Base-by-base conservation (phyloP, 495 filamentous ascomycete genomes). In the Xylaria longipes region DNA sequence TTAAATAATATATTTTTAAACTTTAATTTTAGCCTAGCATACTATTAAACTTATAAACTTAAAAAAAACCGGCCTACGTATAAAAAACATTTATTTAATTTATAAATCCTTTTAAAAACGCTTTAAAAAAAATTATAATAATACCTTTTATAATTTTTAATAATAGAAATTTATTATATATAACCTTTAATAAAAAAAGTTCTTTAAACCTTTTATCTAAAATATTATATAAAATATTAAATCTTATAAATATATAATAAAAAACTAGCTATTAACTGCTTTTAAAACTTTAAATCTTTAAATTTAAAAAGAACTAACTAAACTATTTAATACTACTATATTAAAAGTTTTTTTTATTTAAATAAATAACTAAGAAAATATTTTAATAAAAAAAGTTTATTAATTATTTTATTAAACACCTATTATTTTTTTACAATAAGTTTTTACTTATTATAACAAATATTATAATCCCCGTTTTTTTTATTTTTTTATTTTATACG, bases 361-460 rank as follows among this genome's bases (percentile, higher is more conserved):
- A 39, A 6, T 62, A 9, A 62, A 62, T 62, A 62, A 37, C 14
- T 20, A 62, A 39, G 39, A 62, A 62, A 62, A 14, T 39, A 29
- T 62, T 62, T 37, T 62, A 37, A 37, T n/a, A 11, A 39, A 6
- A n/a, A 62, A 37, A 62, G 17, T 8, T 37, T 37, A 22, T 62
- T 62, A 39, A 39, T 35, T 62, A 15, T 62, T 37, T 39, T 62
- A 37, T 56, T 50, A 50, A 50, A 50, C n/a, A 50, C n/a, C n/a
- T 5, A 22, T 22, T 50, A 25, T 9, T 37, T 37, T 25, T 17
- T 27, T 27, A 31, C 11, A 6, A 31, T 11, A 31, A 56, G 25
- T 56, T 56, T 56, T 56, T 56, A 14, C 12, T 56, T 56, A 27
- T 29, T 56, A 56, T 56, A 56, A 25, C 9, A 56, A 56, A 29